Base-by-base conservation (phyloP, 192 early-diverging fungal species). In the Coemansia sp. region DNA sequence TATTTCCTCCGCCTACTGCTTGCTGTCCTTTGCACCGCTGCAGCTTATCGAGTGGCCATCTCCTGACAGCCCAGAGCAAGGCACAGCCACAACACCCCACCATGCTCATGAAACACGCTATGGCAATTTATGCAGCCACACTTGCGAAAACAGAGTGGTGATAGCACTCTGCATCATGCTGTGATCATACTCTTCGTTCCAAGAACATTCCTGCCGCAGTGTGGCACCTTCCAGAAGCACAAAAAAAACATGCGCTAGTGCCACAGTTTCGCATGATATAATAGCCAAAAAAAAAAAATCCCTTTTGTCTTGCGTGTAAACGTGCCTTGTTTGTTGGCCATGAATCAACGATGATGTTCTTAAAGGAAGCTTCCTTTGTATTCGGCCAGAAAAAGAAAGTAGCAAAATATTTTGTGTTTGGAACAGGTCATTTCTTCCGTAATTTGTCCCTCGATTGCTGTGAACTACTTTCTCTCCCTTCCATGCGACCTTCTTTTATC, bases 281-380 rank as follows among this genome's bases (percentile, higher is more conserved):
- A n/a, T n/a, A n/a, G n/a, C n/a, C n/a, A n/a, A n/a, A n/a, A n/a
- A n/a, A n/a, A n/a, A n/a, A n/a, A n/a, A n/a, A n/a, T n/a, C 32
- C 32, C 32, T 24, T 19, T 27, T 49, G 47, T 49, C 22, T 49
- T 4, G 10, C 22, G 12, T 49, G 47, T 49, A 49, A 20, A 49
- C 47, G 47, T 49, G 47, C 47, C 22, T 49, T 49, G 47, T 49
- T 49, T 24, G 47, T 49, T 49, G 47, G 47, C 2, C 22, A 24
- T 49, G 47, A 49, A 49, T 49, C 24, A 49, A 24, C 22, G 22
- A 12, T 24, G 47, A 12, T 24, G 47, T 49, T 49, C 47, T 49
- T 49, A 25, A 49, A 49, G 25, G 47, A 49, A 49, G 47, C 47
- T 49, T 49, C 47, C 25, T 49, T 49, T 27, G 11, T 20, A 20